Evolutionary conservation across 208 protist species (phyloP).

Genomic region (Lotmaria passim): DNA sequence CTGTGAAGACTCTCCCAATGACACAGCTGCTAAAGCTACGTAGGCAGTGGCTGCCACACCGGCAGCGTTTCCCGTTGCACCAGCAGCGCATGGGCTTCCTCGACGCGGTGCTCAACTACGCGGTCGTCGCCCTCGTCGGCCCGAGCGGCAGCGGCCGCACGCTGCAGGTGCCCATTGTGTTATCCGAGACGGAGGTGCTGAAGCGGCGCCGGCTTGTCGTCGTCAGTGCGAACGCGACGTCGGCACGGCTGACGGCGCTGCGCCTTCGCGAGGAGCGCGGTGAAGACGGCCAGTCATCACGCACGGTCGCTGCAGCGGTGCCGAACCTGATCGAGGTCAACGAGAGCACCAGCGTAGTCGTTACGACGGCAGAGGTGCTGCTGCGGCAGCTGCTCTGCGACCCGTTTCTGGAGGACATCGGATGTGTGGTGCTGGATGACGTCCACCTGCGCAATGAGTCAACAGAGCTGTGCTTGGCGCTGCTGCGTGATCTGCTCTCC

Average conservation of each 20-base stretch:
- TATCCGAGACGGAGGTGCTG: slow-evolving; percentile 86
- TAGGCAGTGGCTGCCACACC: slow-evolving; percentile 86
- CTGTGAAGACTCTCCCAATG: slow-evolving; percentile 67
- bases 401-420: slow-evolving; percentile 70
- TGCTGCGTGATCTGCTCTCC: slow-evolving; percentile 61
- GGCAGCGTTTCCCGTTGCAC: slow-evolving; percentile 79
- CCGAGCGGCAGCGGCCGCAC: slow-evolving; percentile 64
- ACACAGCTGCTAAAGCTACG: slow-evolving; percentile 76
- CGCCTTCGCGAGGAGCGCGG: slow-evolving; percentile 87
- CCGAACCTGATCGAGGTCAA: slow-evolving; percentile 50
- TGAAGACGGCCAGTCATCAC: slow-evolving; percentile 55
- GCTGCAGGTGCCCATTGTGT: slow-evolving; percentile 76
- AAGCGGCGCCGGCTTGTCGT: slow-evolving; percentile 80
- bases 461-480: slow-evolving; percentile 76
- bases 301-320: slow-evolving; percentile 55
- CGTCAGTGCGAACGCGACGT: slow-evolving; percentile 61
- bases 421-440: slow-evolving; percentile 86
- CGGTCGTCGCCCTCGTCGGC: slow-evolving; percentile 70
- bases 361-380: slow-evolving; percentile 85
- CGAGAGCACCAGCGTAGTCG: slow-evolving; percentile 63
- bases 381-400: slow-evolving; percentile 85
- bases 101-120: slow-evolving; percentile 65
- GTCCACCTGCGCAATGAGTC: slow-evolving; percentile 69
- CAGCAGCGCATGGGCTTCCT: slow-evolving; percentile 76
- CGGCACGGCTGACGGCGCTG: slow-evolving; percentile 57